Evolutionary conservation across 2,329 filamentous ascomycete genomes (phyloP).

Genomic region (Elsinoe batatas): DNA sequence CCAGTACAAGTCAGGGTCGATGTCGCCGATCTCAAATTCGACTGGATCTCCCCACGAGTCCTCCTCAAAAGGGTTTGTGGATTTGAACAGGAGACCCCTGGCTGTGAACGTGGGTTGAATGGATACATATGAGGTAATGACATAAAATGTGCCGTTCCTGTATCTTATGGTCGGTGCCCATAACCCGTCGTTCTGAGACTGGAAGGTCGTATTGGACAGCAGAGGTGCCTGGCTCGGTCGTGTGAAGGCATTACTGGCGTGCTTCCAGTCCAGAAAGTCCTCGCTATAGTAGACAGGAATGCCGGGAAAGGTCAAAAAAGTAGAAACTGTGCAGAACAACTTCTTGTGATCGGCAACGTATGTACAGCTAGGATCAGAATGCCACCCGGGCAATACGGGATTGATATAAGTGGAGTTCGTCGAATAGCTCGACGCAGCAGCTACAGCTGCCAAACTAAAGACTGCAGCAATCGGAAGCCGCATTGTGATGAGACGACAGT

Average conservation of each 20-base stretch:
- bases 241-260: conserved; percentile 29
- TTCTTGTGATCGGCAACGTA: conserved; percentile 32
- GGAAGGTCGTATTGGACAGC: conserved; percentile 25
- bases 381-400: conserved; percentile 39
- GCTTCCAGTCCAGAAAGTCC: conserved; percentile 35
- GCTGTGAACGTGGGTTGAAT: conserved; percentile 21
- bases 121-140: conserved; percentile 24
- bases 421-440: not conserved
- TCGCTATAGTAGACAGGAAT: conserved; percentile 37
- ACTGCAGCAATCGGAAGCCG: not conserved
- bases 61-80: conserved; percentile 34
- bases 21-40: conserved; percentile 31
- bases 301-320: conserved; percentile 38
- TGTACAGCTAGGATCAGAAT: conserved; percentile 38
- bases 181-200: conserved; percentile 26
- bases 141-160: conserved; percentile 33
- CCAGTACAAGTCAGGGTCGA: conserved; percentile 27
- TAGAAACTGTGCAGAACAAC: conserved; percentile 37
- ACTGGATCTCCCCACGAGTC: conserved; percentile 40
- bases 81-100: conserved; percentile 40
- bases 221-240: conserved; percentile 31
- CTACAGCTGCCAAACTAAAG: not conserved
- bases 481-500: not conserved
- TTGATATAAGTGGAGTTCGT: conserved; percentile 27
- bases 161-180: conserved; percentile 34